A percentile compares a stretch with the other conserved stretches of the same genome.
These are phyloP conservation scores for Aegilops umbellulata DNA, from an alignment of 176 grass and related monocot genomes.

Conservation along the genomic window DNA sequence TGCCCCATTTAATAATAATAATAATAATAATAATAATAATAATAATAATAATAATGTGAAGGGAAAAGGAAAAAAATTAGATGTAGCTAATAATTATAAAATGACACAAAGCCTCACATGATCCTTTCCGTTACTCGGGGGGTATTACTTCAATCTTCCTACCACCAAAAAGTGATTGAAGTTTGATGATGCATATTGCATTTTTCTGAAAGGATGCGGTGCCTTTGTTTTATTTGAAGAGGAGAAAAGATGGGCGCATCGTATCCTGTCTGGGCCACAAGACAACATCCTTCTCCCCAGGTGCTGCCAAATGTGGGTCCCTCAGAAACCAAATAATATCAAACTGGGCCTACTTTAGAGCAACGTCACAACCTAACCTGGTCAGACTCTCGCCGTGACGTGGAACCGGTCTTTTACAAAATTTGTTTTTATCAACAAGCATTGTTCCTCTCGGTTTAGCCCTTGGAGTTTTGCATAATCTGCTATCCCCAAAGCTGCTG, in stretches of 20 bases:
- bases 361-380: not conserved
- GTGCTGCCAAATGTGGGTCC: conserved; percentile 40
- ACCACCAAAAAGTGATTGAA: not conserved
- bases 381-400: conserved; percentile 19
- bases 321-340: not conserved
- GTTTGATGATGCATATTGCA: not conserved
- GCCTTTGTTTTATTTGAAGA: not conserved
- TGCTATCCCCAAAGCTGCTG: not conserved
- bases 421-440: not conserved
- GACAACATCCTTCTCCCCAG: conserved; percentile 3
- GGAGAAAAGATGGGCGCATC: not conserved
- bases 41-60: too few species aligned
- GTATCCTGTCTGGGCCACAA: not conserved
- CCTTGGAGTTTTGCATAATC: not conserved
- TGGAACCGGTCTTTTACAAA: not conserved
- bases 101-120: not conserved
- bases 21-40: too few species aligned
- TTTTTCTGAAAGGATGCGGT: not conserved
- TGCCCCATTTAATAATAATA: too few species aligned
- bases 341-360: not conserved
- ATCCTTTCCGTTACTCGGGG: not conserved
- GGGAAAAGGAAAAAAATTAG: too few species aligned
- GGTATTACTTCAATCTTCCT: too few species aligned
- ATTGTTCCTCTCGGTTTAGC: not conserved
- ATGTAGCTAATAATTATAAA: too few species aligned